Evolutionary conservation across 2,329 filamentous ascomycete genomes (phyloP).

Genomic region (Fusarium sambucinum): DNA sequence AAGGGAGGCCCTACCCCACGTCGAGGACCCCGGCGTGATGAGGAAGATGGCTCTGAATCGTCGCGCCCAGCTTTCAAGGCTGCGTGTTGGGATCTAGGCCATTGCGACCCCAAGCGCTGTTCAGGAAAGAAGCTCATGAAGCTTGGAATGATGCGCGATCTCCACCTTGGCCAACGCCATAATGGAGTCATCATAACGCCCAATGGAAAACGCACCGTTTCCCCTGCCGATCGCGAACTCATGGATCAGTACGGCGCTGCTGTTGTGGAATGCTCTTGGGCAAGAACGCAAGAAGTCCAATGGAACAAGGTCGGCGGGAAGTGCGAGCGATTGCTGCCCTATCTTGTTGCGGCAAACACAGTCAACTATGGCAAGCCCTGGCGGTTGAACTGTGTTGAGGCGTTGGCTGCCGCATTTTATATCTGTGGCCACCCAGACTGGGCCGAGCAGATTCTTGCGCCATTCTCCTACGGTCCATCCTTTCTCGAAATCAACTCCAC

Average conservation of each 20-base stretch:
- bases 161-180: constrained; percentile 92
- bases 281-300: constrained; percentile 88
- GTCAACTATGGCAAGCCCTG: constrained; percentile 98
- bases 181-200: constrained; percentile 93
- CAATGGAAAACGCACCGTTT: constrained; percentile 88
- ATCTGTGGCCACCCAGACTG: constrained; percentile 94
- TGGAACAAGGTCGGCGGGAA: constrained; percentile 93
- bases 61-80: constrained; percentile 79
- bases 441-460: constrained; percentile 84
- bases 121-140: constrained; percentile 95
- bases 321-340: constrained; percentile 90
- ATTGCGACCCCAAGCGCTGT: constrained; percentile 97
- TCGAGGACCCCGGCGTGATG: constrained; percentile 60
- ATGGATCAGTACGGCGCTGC: constrained; percentile 92
- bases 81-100: constrained; percentile 96
- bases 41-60: constrained; percentile 52
- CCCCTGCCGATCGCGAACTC: constrained; percentile 82
- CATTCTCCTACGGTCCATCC: constrained; percentile 88
- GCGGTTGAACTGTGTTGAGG: constrained; percentile 95
- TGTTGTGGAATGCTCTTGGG: constrained; percentile 98
- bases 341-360: constrained; percentile 94
- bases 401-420: constrained; percentile 89
- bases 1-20: constrained; percentile 70
- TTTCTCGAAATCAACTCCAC: constrained; percentile 93
- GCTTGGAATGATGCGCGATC: constrained; percentile 90